These are phyloP conservation scores for Malassezia globosa DNA, from an alignment of 1,284 basidiomycete species.

Conservation along the genomic window DNA sequence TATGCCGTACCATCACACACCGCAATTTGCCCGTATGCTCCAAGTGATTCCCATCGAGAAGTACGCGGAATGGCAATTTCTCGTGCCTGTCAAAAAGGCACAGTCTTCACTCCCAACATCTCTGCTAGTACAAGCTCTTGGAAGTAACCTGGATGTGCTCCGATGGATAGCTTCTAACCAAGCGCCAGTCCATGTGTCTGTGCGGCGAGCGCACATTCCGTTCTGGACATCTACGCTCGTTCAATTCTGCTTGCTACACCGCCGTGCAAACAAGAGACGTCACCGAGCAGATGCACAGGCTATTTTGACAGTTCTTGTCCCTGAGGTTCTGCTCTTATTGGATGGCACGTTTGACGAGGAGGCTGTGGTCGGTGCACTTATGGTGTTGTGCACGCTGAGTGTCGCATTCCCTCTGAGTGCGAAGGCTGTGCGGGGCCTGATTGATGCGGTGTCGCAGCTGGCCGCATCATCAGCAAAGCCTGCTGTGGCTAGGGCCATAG, in stretches of 20 bases:
- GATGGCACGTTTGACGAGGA: constrained; percentile 23
- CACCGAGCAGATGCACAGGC: constrained; percentile 43
- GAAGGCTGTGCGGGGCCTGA: constrained; percentile 26
- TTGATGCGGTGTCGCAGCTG: constrained; percentile 21
- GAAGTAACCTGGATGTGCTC: constrained; percentile 56
- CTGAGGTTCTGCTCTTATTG: constrained; percentile 35
- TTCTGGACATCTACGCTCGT: constrained; percentile 75
- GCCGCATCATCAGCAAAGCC: constrained; percentile 10
- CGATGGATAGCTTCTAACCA: constrained; percentile 58
- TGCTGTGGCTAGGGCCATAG: constrained; percentile 20
- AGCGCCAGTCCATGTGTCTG: constrained; percentile 50
- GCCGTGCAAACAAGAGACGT: constrained; percentile 46
- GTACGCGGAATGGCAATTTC: constrained; percentile 29
- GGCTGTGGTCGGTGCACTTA: constrained; percentile 28
- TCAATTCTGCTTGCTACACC: constrained; percentile 53
- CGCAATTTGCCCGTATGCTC: constrained; percentile 86
- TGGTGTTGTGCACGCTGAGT: constrained; percentile 37
- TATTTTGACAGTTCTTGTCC: constrained; percentile 44
- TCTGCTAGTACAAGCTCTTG: constrained; percentile 30
- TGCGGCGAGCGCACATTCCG: constrained; percentile 64
- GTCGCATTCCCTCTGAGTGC: constrained; percentile 30
- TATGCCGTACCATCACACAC: constrained; percentile 86
- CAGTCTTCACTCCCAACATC: constrained; percentile 32
- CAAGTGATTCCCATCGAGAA: constrained; percentile 57
- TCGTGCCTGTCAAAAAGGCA: constrained; percentile 31